Evolutionary conservation across 176 grass and related monocot genomes (phyloP), one percentile per base, ranked within the genome.

Genomic region (Cenchrus purpureus): DNA sequence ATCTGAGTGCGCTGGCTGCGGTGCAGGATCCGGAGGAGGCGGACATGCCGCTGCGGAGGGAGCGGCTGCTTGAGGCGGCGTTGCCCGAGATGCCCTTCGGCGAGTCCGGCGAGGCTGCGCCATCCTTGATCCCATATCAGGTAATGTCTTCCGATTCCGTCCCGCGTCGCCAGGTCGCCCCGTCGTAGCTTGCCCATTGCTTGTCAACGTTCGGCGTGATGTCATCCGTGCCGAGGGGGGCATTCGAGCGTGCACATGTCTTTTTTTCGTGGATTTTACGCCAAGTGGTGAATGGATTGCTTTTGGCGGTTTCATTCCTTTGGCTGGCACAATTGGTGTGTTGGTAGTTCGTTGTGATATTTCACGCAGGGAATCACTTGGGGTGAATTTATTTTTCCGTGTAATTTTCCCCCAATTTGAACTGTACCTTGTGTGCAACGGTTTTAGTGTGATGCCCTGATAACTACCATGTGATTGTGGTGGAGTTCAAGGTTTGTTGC

Each of bases 1-100:
- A 88, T 83, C 85, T 54, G 51, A 68, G 78, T 64, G 63, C 66
- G 70, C 56, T 62, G 79, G 45, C 68, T 49, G 40, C 20, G 80
- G 78, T 43, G 51, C 84, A 92, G 83, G 92, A 85, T 85, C 65
- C 83, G 73, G 87, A 92, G 78, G 52, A 78, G 71, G 11, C 62
- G 76, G 88, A 88, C 62, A 79, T 28, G 81, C 79, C 87, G 81
- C n/a, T 60, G 37, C 80, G 46, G 71, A 55, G 90, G 86, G 89
- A 90, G 82, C 83, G 49, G 50, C 79, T 95, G 25, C 68, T 91
- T 77, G 85, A 84, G 59, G 60, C 85, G 13, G 86, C 84, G 77
- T 92, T 86, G 93, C 82, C 78, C 1, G 68, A 82, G 62, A 96
- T 99, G 97, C 70, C 83, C 17, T 68, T 77, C 83, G 97, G 97